A percentile compares a stretch with the other conserved stretches of the same genome.
These are phyloP conservation scores for Syncephalastrum racemosum DNA, from an alignment of 371 early-diverging fungal species.

Conservation along the genomic window DNA sequence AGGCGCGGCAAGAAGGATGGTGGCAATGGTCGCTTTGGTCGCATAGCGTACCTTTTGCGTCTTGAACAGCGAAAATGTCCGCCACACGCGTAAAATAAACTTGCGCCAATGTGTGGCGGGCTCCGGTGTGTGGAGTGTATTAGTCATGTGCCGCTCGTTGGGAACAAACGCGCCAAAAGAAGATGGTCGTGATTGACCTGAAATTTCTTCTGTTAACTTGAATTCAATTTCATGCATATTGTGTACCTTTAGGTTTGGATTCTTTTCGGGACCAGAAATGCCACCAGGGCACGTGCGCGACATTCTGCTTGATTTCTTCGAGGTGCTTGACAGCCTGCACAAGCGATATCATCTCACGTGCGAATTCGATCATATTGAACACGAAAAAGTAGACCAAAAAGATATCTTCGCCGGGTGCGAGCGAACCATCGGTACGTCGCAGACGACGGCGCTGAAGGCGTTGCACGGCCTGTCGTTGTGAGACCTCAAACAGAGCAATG, in stretches of 20 bases:
- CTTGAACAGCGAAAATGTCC: conserved; percentile 55
- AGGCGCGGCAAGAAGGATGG: conserved; percentile 62
- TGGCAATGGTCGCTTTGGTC: conserved; percentile 62
- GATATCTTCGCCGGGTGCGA: conserved; percentile 59
- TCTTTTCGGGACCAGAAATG: conserved; percentile 5
- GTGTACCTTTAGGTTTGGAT: conserved; percentile 3
- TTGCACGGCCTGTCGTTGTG: conserved; percentile 38
- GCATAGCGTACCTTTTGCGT: conserved; percentile 72
- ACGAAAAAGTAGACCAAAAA: conserved; percentile 77
- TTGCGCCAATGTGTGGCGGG: conserved; percentile 55
- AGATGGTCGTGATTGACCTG: background rate
- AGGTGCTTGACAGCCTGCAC: conserved; percentile 53
- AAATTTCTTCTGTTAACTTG: background rate
- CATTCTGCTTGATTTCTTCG: conserved; percentile 8
- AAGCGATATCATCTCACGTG: conserved; percentile 56
- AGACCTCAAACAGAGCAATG: conserved; percentile 41
- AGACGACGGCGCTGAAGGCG: conserved; percentile 21
- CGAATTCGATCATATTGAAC: conserved; percentile 75
- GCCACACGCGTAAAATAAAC: conserved; percentile 61
- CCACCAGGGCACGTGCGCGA: conserved; percentile 10
- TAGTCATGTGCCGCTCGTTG: conserved; percentile 50
- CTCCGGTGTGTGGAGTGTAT: conserved; percentile 68
- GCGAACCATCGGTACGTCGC: background rate
- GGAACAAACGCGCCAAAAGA: conserved; percentile 32
- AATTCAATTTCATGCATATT: background rate